Conservation (phyloP, 805 yeast genomes). For the Barnettozyma salicaria region DNA sequence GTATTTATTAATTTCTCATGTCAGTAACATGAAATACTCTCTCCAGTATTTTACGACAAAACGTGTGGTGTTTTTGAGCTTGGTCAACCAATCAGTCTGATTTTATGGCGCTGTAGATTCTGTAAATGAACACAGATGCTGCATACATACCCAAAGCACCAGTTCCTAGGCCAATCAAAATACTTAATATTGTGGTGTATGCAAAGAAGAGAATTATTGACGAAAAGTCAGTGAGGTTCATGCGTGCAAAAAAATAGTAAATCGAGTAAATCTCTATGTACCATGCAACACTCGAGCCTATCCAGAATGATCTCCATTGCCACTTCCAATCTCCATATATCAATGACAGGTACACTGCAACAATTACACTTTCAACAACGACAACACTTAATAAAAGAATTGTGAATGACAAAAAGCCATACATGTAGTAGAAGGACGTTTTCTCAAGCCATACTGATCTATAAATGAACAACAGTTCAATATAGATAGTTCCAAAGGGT, state of each 20-base stretch:
- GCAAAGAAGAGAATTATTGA: conserved; percentile 63
- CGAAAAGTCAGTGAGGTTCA: conserved; percentile 61
- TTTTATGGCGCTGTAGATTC: conserved; percentile 53
- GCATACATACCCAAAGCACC: conserved; percentile 72
- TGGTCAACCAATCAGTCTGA: conserved; percentile 35
- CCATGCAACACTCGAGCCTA: conserved; percentile 67
- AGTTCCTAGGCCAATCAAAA: conserved; percentile 59
- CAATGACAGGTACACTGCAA: conserved; percentile 60
- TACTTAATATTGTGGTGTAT: conserved; percentile 61
- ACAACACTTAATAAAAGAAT: conserved; percentile 53
- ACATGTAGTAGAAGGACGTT: conserved; percentile 71
- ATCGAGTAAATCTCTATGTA: conserved; percentile 63
- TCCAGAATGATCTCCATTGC: conserved; percentile 79
- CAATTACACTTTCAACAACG: conserved; percentile 64
- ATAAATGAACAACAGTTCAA: conserved; percentile 66
- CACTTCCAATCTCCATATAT: conserved; percentile 53
- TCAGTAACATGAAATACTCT: too few relatives aligned
- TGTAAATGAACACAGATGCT: conserved; percentile 58
- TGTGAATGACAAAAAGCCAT: conserved; percentile 68
- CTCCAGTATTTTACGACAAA: too few relatives aligned
- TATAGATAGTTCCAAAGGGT: conserved; percentile 78
- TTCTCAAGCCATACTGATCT: conserved; percentile 77
- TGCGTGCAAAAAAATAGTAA: conserved; percentile 53
- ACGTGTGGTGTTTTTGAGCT: not conserved
- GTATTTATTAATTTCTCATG: too few relatives aligned